A percentile compares a stretch with the other conserved stretches of the same genome.
These are phyloP conservation scores for Elaeagnus macrophylla DNA, from an alignment of 306 rosid species.

Conservation along the genomic window DNA sequence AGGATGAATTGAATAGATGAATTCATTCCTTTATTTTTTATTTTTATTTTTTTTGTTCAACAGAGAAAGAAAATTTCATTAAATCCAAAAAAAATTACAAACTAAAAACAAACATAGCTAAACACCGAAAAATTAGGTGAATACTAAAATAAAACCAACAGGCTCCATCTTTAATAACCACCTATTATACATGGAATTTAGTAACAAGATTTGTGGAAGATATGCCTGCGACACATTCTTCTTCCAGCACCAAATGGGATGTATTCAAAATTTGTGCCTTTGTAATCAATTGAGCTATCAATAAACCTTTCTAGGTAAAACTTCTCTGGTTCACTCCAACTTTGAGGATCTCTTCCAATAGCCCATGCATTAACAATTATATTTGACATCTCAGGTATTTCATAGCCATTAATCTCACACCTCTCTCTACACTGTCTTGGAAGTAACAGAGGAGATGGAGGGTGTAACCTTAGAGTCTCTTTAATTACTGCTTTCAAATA, in stretches of 20 bases:
- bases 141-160: no score
- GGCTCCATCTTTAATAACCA: no score
- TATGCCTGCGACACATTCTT: neutral
- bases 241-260: constrained; percentile 7
- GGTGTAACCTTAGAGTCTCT: constrained; percentile 13
- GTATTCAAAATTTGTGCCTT: neutral
- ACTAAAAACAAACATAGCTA: no score
- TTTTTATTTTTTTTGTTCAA: no score
- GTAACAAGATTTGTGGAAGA: no score
- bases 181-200: no score
- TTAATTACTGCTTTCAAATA: constrained; percentile 2
- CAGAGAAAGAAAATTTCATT: no score
- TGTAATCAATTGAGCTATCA: neutral
- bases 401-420: constrained; percentile 9
- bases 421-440: constrained; percentile 10
- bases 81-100: no score
- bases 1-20: no score
- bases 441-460: constrained; percentile 11
- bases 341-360: constrained; percentile 7
- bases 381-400: neutral
- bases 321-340: constrained; percentile 18
- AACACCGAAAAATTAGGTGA: no score
- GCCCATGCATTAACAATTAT: constrained; percentile 16
- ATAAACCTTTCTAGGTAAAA: constrained; percentile 6
- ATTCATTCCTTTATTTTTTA: no score